These are phyloP conservation scores for Ganoderma meredithae DNA, from an alignment of 1,284 basidiomycete genomes.

Conservation along the genomic window DNA sequence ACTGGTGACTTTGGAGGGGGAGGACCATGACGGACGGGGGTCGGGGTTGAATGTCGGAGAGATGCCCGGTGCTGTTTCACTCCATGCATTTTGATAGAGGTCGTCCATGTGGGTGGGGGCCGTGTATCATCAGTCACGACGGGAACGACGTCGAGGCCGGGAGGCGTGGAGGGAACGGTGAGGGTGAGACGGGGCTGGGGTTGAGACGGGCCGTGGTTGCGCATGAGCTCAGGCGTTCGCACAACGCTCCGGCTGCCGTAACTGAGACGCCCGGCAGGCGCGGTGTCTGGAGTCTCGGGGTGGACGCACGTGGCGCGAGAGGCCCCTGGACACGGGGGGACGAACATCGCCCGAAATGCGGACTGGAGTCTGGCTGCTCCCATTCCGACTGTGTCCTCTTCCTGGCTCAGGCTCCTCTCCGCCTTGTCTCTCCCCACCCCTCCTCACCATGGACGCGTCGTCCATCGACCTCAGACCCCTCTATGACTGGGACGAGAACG, in stretches of 20 bases:
- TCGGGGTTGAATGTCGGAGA: slow-evolving; percentile 22
- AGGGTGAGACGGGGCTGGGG: neutral
- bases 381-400: slow-evolving; percentile 27
- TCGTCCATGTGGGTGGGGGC: slow-evolving; percentile 53
- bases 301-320: neutral
- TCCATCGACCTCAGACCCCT: slow-evolving; percentile 56
- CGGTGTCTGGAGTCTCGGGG: slow-evolving; percentile 18
- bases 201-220: neutral
- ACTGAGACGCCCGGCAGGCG: slow-evolving; percentile 8
- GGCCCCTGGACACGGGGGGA: slow-evolving; percentile 26
- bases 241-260: slow-evolving; percentile 1
- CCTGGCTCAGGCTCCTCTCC: slow-evolving; percentile 24
- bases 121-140: slow-evolving; percentile 28
- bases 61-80: slow-evolving; percentile 48
- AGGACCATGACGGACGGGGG: slow-evolving; percentile 38
- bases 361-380: slow-evolving; percentile 26
- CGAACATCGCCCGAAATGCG: slow-evolving; percentile 17
- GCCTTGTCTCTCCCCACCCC: slow-evolving; percentile 25
- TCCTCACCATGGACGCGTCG: slow-evolving; percentile 45
- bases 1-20: slow-evolving; percentile 33
- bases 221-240: neutral
- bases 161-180: slow-evolving; percentile 16
- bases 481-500: slow-evolving; percentile 83
- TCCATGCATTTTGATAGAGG: slow-evolving; percentile 74
- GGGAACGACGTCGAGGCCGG: slow-evolving; percentile 15